Evolutionary conservation across 441 rosid genomes (phyloP).

Genomic region (Euphorbia schlechtendalii): DNA sequence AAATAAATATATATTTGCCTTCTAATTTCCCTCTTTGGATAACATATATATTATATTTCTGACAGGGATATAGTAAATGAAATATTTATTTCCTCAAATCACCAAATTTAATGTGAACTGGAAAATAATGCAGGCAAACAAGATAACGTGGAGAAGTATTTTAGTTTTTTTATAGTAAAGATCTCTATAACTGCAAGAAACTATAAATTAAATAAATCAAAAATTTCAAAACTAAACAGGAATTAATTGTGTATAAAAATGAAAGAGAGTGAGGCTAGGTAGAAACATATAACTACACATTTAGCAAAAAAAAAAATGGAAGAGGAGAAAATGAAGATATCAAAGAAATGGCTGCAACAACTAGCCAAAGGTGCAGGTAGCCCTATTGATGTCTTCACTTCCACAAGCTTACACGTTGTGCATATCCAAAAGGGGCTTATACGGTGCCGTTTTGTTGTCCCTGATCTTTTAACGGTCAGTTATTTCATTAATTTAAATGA

Average conservation of each 20-base stretch:
- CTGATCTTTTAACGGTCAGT: constrained; percentile 29
- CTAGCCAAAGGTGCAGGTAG: constrained; percentile 17
- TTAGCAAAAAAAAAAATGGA: constrained; percentile 10
- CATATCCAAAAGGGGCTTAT: constrained; percentile 19
- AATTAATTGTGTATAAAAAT: not conserved
- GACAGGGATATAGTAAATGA: too few species aligned
- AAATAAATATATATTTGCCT: too few species aligned
- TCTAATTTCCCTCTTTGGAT: not conserved
- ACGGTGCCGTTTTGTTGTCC: constrained; percentile 32
- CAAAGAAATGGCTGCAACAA: constrained; percentile 21
- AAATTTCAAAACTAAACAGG: not conserved
- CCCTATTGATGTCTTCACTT: constrained; percentile 17
- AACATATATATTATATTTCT: too few species aligned
- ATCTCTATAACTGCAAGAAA: not conserved
- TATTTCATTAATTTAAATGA: too few species aligned
- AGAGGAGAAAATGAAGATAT: not conserved
- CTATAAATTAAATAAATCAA: not conserved
- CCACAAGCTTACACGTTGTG: constrained; percentile 22
- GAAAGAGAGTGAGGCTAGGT: too few species aligned
- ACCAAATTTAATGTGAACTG: not conserved
- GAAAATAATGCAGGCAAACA: not conserved
- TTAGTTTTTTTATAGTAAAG: not conserved
- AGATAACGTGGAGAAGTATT: not conserved
- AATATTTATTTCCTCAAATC: too few species aligned
- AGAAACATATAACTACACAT: not conserved